Base-by-base conservation (phyloP, 1,284 basidiomycete species). In the Rhodotorula glutinis region DNA sequence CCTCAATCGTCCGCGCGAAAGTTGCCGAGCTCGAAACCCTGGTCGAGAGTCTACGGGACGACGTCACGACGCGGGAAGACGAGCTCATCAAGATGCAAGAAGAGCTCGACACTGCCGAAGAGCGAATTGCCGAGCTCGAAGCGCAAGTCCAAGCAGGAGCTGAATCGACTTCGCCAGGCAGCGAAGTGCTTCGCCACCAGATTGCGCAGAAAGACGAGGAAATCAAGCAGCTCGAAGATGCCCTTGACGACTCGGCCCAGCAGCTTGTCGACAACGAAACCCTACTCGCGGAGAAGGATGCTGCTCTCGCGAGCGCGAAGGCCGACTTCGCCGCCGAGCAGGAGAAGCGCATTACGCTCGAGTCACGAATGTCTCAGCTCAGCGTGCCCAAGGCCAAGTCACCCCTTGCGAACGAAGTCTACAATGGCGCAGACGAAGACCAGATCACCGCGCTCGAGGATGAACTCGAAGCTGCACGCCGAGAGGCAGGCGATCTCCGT, bases 381-480 rank as follows among this genome's bases (percentile, higher is more conserved):
- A 66, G 69, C 51, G 49, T 67, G n/a, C 63, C 71, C 21, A 71
- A 73, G 58, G 55, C 67, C 38, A 72, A 72, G 44, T 62, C 63
- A 9, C 71, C 72, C 17, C 63, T 75, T n/a, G 70, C 81, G 30
- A 85, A 87, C 51, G 80, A 82, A 23, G 86, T 53, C 23, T 73
- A 87, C 65, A 77, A 80, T 63, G 66, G 43, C 63, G 69, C 53
- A 81, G 83, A 66, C 83, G 66, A 73, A 51, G 60, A 82, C 41
- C 65, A 77, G n/a, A 71, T 79, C 51, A 56, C 67, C 7, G 74
- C 75, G 0, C 81, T 94, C 52, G 89, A 93, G 76, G 82, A 83
- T 10, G 88, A 92, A 70, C 83, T 94, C 30, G 88, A 91, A 68
- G 84, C 86, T 2, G 91, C 92, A 0, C 84, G 90, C 76, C 85